Base-by-base conservation (phyloP, 352 stramenopile species). In the Phytophthora syringae region DNA sequence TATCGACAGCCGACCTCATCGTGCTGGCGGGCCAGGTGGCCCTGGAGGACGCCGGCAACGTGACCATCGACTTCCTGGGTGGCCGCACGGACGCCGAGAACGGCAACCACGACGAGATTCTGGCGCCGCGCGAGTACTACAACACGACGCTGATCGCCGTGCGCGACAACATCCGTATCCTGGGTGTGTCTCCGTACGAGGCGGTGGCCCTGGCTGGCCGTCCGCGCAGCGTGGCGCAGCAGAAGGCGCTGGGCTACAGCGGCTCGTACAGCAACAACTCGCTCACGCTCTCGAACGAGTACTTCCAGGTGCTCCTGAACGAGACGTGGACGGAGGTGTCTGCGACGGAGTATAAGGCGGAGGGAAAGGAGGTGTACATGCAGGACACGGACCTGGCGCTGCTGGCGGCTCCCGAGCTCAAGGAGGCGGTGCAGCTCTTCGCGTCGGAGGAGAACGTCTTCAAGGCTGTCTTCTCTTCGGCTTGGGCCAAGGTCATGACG, bases 191-290 rank as follows among this genome's bases (percentile, higher is more conserved):
- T 36, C 89, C 97, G 54, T 67, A 82, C 42, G 93, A 98, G 67
- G 97, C 97, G 58, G 96, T 98, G 24, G 93, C 93, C 6, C 75
- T 99, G 1, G 73, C 91, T 28, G 94, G 94, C 28, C 58, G 96
- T 79, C 27, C 93, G 94, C 79, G 88, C 90, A 47, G 82, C 97
- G 76, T 84, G 13, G 97, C 88, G 66, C 93, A 99, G 75, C 89
- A 85, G 2, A 86, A 95, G 67, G 70, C 67, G 16, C 85, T 73
- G 54, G 94, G 92, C 63, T 86, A 92, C 67, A 82, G 78, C 47
- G 90, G 88, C n/a, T 82, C 87, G 15, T 97, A 90, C 89, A 95
- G 84, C 9, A 68, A 74, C 48, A 67, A 89, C 22, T 82, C 78
- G 42, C 74, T 82, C 16, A 86, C 84, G 24, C 94, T 99, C 70